Percentiles rank a stretch among this genome's conserved stretches.
phyloP scores from a whole-genome alignment of 352 stramenopile genomes.

The Phytophthora lateralis region DNA sequence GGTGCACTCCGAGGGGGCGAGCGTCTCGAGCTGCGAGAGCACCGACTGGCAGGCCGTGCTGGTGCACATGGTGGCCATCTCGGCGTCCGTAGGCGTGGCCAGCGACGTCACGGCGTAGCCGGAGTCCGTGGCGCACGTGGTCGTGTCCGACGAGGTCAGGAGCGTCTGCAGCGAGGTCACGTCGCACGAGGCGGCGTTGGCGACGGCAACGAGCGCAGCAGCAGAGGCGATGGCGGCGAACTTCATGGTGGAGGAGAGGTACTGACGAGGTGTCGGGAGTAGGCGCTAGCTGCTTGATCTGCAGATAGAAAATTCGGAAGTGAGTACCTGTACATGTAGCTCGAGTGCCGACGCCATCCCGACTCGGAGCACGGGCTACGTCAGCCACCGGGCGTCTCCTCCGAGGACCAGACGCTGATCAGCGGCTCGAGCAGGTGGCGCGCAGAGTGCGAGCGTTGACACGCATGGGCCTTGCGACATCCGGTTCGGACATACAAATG shows the following conservation, averaged over 20 bases:
- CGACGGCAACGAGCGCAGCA: constrained; percentile 24
- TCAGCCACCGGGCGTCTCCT: constrained; percentile 10
- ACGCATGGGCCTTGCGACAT: constrained; percentile 21
- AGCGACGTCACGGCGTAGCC: constrained; percentile 43
- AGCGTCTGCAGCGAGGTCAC: constrained; percentile 33
- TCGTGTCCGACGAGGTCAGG: constrained; percentile 25
- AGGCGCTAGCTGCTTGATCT: constrained; percentile 28
- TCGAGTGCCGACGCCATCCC: not conserved
- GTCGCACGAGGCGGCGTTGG: constrained; percentile 36
- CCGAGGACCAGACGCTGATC: constrained; percentile 22
- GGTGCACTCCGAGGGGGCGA: constrained; percentile 38
- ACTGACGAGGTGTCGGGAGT: constrained; percentile 25
- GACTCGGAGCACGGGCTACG: not conserved
- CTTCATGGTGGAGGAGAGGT: constrained; percentile 31
- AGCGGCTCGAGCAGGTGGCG: constrained; percentile 10
- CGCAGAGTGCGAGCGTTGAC: constrained; percentile 14
- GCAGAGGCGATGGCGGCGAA: constrained; percentile 25
- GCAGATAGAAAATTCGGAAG: constrained; percentile 35
- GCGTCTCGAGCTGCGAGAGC: constrained; percentile 27
- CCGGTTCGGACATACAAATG: constrained; percentile 23
- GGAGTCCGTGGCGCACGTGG: constrained; percentile 32
- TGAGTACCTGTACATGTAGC: constrained; percentile 13
- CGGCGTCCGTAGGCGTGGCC: constrained; percentile 25
- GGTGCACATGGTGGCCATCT: constrained; percentile 40
- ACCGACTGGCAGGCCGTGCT: constrained; percentile 37